Conservation (phyloP, 2,329 filamentous ascomycete genomes). For the Aspergillus thermomutatus region DNA sequence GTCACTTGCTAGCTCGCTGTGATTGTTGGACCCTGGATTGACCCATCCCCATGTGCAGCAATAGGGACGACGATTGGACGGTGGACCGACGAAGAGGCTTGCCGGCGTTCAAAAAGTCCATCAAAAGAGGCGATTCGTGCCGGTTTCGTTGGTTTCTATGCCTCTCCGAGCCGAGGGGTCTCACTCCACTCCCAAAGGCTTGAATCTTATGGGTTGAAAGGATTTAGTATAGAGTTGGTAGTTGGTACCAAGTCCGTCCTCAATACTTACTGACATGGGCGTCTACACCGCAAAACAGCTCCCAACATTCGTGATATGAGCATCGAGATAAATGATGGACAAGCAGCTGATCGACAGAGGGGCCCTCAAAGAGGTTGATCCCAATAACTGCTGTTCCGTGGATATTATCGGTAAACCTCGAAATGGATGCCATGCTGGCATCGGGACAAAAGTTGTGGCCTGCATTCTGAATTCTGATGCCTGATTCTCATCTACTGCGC, state of each 20-base stretch:
- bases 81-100: not conserved
- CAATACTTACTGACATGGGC: too few relatives aligned
- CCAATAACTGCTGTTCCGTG: not conserved
- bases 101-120: not conserved
- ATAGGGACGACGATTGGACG: not conserved
- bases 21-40: not conserved
- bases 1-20: not conserved
- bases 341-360: too few relatives aligned
- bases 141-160: not conserved
- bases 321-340: not conserved
- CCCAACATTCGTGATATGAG: not conserved
- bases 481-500: not conserved
- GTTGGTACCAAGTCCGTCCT: not conserved
- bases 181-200: not conserved
- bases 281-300: too few relatives aligned
- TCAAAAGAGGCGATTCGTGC: not conserved
- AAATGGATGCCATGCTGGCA: not conserved
- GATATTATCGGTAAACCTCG: not conserved
- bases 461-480: not conserved
- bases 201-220: not conserved
- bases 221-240: not conserved
- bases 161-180: not conserved
- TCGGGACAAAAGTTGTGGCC: too few relatives aligned
- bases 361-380: not conserved
- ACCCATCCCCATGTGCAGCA: not conserved